Evolutionary conservation across 331 rosid species (phyloP).

Genomic region (Rhamnella rubrinervis): DNA sequence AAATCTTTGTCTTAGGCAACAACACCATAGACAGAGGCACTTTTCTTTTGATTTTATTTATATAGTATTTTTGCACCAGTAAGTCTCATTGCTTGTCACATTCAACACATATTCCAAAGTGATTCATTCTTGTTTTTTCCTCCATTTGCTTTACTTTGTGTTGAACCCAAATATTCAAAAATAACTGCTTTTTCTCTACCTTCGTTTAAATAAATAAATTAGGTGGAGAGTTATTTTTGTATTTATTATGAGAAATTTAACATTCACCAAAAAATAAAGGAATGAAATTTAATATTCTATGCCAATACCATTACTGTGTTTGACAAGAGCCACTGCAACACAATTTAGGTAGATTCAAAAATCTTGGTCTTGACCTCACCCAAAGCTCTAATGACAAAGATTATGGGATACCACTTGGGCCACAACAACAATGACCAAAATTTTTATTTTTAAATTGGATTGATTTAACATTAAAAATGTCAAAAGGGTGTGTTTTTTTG

Average conservation of each 20-base stretch:
- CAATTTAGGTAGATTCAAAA: neutral
- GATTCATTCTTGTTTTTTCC: neutral
- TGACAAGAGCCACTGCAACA: no score
- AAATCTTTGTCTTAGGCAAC: no score
- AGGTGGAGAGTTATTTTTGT: slow-evolving; percentile 1
- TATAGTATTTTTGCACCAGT: no score
- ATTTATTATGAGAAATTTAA: neutral
- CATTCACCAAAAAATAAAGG: no score
- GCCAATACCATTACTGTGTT: neutral
- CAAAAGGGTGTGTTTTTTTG: neutral
- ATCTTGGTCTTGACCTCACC: neutral
- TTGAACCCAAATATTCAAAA: neutral
- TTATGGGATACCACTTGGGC: slow-evolving; percentile 11
- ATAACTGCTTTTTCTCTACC: neutral
- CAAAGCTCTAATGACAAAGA: neutral
- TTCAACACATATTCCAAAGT: slow-evolving; percentile 1
- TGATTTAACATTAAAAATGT: neutral
- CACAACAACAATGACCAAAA: slow-evolving; percentile 3
- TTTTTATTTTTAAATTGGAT: neutral
- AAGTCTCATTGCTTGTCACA: slow-evolving; percentile 17
- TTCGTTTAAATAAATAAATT: neutral
- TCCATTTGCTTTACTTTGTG: neutral
- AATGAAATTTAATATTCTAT: neutral
- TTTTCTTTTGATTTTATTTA: slow-evolving; percentile 1
- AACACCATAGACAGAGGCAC: no score